Conservation (phyloP, 139 green algal species). For the Chlamydomonas eustigma region DNA sequence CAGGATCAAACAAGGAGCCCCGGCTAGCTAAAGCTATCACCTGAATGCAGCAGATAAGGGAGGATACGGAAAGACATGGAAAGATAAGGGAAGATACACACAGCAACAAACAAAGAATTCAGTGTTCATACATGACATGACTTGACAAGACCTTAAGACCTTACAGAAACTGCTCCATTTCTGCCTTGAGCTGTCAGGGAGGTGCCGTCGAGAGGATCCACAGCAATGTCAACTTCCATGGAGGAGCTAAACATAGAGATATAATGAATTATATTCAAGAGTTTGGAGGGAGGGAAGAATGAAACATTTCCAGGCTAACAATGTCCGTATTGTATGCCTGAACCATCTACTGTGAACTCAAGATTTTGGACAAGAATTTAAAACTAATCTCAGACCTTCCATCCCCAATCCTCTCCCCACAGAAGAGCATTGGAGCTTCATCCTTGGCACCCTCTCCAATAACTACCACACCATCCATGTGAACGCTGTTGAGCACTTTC, state of each 20-base stretch:
- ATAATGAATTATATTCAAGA: too few species aligned
- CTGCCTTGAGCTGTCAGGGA: constrained; percentile 56
- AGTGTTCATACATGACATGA: background rate
- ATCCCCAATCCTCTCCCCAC: constrained; percentile 60
- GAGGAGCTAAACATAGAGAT: too few species aligned
- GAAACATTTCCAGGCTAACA: too few species aligned
- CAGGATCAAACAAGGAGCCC: constrained; percentile 71
- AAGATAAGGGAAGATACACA: background rate
- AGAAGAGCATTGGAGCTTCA: constrained; percentile 79
- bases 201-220: constrained; percentile 81
- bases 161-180: constrained; percentile 51
- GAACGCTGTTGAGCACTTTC: constrained; percentile 61
- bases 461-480: constrained; percentile 73
- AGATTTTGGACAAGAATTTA: too few species aligned
- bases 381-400: too few species aligned
- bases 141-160: background rate
- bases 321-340: too few species aligned
- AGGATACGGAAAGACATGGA: background rate
- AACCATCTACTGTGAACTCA: too few species aligned
- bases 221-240: constrained; percentile 68
- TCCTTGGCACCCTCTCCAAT: constrained; percentile 85
- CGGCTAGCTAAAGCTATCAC: constrained; percentile 76
- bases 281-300: too few species aligned
- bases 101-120: background rate
- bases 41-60: constrained; percentile 9